Conservation (phyloP, 1,139 yeast genomes). For the Candida tunisiensis region DNA sequence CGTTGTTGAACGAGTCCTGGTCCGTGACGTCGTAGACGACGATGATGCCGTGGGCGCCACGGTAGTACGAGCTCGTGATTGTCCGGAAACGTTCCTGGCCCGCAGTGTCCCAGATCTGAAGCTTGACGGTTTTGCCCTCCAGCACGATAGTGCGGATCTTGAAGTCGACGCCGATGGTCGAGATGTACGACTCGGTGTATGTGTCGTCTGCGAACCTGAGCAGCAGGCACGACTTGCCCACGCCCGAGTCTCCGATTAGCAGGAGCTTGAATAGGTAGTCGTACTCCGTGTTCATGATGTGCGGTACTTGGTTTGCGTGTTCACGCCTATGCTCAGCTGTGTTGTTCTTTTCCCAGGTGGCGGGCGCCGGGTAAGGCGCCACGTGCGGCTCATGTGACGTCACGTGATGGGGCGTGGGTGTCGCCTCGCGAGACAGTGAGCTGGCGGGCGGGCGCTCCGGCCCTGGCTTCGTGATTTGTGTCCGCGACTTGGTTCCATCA, state of each 20-base stretch:
- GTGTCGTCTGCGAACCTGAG: slow-evolving; percentile 96
- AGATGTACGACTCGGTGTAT: slow-evolving; percentile 90
- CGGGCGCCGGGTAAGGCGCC: too few relatives aligned
- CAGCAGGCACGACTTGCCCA: slow-evolving; percentile 89
- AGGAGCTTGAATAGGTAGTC: slow-evolving; percentile 88
- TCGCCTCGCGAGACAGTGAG: too few relatives aligned
- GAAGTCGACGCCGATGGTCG: slow-evolving; percentile 96
- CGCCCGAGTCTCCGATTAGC: slow-evolving; percentile 96
- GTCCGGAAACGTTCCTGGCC: slow-evolving; percentile 98
- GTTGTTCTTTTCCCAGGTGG: too few relatives aligned
- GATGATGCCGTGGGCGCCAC: slow-evolving; percentile 98
- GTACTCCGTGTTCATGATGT: slow-evolving; percentile 29
- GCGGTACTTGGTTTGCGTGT: not conserved
- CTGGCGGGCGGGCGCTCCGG: too few relatives aligned
- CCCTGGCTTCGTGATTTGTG: too few relatives aligned
- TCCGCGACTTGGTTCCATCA: too few relatives aligned
- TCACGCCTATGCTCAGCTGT: too few relatives aligned
- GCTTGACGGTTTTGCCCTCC: slow-evolving; percentile 92
- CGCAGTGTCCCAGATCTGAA: slow-evolving; percentile 99
- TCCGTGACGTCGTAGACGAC: slow-evolving; percentile 97
- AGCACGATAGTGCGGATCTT: slow-evolving; percentile 93
- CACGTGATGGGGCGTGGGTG: too few relatives aligned
- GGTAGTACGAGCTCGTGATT: slow-evolving; percentile 91
- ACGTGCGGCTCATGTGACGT: too few relatives aligned
- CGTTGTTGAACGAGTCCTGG: slow-evolving; percentile 93